phyloP scores from a whole-genome alignment of 345 rosid species.

The Eucalyptus sp. region DNA sequence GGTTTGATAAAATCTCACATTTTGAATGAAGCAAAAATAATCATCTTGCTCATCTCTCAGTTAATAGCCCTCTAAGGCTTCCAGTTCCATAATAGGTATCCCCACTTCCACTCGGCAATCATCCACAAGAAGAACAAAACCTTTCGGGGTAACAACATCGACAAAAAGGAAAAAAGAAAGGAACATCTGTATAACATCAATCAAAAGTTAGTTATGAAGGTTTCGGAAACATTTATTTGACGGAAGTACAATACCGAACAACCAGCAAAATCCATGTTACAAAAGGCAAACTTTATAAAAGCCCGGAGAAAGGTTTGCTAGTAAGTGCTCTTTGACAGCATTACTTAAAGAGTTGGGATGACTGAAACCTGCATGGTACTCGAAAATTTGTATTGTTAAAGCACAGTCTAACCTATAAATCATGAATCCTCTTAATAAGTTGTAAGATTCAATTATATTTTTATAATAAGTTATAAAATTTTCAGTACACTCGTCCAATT shows the following conservation, averaged over 20 bases:
- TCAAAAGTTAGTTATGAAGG: too few species aligned
- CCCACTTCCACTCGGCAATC: neutral
- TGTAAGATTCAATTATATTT: neutral
- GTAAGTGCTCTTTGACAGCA: neutral
- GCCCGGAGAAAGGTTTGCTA: neutral
- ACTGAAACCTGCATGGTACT: neutral
- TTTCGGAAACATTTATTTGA: too few species aligned
- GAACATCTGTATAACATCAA: too few species aligned
- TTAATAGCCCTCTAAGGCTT: neutral
- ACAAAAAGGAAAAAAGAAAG: neutral
- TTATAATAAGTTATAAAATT: too few species aligned
- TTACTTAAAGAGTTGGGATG: neutral
- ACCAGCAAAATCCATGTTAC: neutral
- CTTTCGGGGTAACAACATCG: neutral
- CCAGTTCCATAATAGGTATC: neutral
- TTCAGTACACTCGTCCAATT: too few species aligned
- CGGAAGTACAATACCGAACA: neutral
- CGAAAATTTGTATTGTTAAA: neutral
- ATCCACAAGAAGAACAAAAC: neutral
- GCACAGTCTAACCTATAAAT: neutral
- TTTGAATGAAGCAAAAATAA: neutral
- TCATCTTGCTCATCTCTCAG: neutral
- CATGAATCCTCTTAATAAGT: neutral
- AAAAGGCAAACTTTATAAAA: neutral
- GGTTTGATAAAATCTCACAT: too few species aligned